These are phyloP conservation scores for Hortaea werneckii DNA, from an alignment of 2,329 filamentous ascomycete species.

Conservation along the genomic window DNA sequence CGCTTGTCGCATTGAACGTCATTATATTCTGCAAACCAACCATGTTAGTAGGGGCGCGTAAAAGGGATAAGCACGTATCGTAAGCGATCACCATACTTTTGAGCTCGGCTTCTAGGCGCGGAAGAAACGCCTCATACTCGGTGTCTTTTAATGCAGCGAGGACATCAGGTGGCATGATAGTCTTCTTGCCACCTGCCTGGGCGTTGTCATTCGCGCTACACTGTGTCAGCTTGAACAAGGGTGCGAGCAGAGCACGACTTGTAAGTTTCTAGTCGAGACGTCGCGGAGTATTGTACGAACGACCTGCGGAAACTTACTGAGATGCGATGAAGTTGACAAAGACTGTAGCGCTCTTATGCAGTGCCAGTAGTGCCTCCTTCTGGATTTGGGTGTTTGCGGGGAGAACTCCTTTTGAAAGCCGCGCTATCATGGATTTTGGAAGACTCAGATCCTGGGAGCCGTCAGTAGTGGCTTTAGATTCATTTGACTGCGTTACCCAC, in stretches of 20 bases:
- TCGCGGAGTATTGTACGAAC: neutral
- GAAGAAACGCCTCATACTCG: conserved; percentile 63
- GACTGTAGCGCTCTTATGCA: conserved; percentile 72
- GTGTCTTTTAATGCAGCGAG: conserved; percentile 67
- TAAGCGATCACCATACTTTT: conserved; percentile 45
- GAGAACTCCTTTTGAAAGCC: conserved; percentile 68
- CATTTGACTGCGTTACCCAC: conserved; percentile 16
- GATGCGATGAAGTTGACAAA: conserved; percentile 73
- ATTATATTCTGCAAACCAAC: conserved; percentile 50
- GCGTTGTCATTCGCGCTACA: conserved; percentile 66
- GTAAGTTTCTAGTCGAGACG: neutral
- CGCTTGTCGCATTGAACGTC: conserved; percentile 64
- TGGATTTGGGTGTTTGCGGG: conserved; percentile 76
- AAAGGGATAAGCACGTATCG: neutral
- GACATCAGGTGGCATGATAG: conserved; percentile 64
- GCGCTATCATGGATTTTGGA: conserved; percentile 71
- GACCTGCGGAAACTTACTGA: conserved; percentile 45
- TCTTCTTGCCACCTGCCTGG: conserved; percentile 59
- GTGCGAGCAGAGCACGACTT: neutral
- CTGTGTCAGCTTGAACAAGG: neutral
- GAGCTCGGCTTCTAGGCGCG: conserved; percentile 64
- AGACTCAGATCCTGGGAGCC: conserved; percentile 57
- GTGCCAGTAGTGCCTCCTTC: conserved; percentile 66
- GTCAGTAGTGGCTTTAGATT: neutral
- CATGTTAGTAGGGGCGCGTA: neutral